These are phyloP conservation scores for Narthecium ossifragum DNA, from an alignment of 106 monocot genomes.

Conservation along the genomic window DNA sequence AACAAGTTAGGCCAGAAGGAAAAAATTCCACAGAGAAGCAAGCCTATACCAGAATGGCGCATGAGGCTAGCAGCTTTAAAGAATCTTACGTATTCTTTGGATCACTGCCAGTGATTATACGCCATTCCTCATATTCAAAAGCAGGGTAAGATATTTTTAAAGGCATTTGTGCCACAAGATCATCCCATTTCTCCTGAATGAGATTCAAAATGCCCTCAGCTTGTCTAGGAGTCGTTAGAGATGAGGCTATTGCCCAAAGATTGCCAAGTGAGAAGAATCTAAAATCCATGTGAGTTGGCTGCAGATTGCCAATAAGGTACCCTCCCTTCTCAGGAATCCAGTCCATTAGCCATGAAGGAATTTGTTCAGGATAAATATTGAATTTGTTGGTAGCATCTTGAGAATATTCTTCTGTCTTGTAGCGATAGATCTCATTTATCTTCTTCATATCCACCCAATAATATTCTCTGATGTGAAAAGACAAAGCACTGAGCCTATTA, in stretches of 20 bases:
- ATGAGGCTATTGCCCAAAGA: conserved; percentile 84
- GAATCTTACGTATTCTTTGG: conserved; percentile 89
- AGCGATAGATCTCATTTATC: conserved; percentile 88
- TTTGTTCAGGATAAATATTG: conserved; percentile 96
- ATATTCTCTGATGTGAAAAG: conserved; percentile 90
- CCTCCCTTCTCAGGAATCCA: conserved; percentile 90
- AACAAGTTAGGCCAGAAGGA: not conserved
- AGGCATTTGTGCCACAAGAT: conserved; percentile 83
- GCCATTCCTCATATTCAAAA: conserved; percentile 86
- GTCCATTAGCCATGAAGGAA: conserved; percentile 78
- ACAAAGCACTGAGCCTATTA: conserved; percentile 87
- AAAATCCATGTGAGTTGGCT: conserved; percentile 97
- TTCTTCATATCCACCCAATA: conserved; percentile 94
- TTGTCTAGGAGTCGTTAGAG: conserved; percentile 69
- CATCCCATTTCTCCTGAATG: conserved; percentile 89
- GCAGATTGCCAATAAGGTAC: conserved; percentile 89
- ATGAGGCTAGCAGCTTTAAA: too few relatives aligned
- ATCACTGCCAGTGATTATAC: conserved; percentile 89
- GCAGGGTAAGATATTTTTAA: conserved; percentile 91
- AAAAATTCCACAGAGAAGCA: not conserved
- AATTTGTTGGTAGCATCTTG: conserved; percentile 93
- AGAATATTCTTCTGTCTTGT: conserved; percentile 94
- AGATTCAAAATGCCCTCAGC: conserved; percentile 77
- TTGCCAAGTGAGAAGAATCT: conserved; percentile 94
- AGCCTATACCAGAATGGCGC: too few relatives aligned